Conservation (phyloP, 257 asterid species). For the Ocimum tenuiflorum region DNA sequence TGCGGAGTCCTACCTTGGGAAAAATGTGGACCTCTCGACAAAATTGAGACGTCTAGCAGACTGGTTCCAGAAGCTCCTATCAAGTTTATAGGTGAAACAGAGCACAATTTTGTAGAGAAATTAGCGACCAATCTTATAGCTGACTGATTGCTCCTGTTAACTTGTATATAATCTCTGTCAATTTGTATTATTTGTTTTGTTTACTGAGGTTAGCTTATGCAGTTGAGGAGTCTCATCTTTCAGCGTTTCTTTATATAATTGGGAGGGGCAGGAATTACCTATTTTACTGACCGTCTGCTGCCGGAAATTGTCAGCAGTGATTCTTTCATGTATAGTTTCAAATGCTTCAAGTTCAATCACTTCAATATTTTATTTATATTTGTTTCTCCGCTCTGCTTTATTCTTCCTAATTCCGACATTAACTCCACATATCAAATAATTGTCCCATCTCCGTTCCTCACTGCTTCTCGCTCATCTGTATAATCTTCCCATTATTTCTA, state of each 20-base stretch:
- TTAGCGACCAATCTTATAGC: conserved; percentile 15
- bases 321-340: conserved; percentile 33
- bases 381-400: no score
- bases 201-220: conserved; percentile 16
- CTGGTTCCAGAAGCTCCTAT: conserved; percentile 54
- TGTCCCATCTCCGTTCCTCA: no score
- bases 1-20: conserved; percentile 55
- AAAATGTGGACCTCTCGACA: conserved; percentile 40
- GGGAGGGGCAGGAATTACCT: conserved; percentile 21
- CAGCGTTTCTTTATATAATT: conserved; percentile 8
- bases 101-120: conserved; percentile 64
- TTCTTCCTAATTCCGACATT: no score
- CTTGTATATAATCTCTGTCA: conserved; percentile 23
- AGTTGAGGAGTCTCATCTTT: conserved; percentile 10
- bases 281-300: conserved; percentile 22
- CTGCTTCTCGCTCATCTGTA: no score
- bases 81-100: conserved; percentile 36
- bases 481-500: no score
- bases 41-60: conserved; percentile 62
- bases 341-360: neutral
- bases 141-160: conserved; percentile 13
- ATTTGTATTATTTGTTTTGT: conserved; percentile 6
- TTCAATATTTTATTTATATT: neutral
- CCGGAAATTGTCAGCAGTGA: conserved; percentile 20
- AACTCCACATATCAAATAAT: no score